Conservation (phyloP, 2,329 filamentous ascomycete species). For the Tothia fuscella region DNA sequence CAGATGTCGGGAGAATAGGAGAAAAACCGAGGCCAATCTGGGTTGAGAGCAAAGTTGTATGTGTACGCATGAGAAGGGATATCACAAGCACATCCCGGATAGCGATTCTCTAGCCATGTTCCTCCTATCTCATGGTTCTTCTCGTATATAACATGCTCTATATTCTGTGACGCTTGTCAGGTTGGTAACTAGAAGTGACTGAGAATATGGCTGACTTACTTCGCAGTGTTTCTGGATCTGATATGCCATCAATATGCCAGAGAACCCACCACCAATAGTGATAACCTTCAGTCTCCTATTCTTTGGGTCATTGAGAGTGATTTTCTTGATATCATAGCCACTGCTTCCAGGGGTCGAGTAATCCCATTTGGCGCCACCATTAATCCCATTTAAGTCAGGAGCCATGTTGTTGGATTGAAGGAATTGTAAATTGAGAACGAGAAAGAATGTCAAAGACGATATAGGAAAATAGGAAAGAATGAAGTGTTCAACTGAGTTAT, state of each 20-base stretch:
- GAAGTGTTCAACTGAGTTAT: too few relatives aligned
- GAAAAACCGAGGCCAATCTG: slow-evolving; percentile 37
- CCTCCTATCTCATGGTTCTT: slow-evolving; percentile 25
- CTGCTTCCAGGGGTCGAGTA: slow-evolving; percentile 32
- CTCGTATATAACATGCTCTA: slow-evolving; percentile 35
- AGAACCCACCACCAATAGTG: slow-evolving; percentile 37
- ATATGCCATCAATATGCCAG: slow-evolving; percentile 36
- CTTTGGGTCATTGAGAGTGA: slow-evolving; percentile 28
- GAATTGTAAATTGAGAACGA: too few relatives aligned
- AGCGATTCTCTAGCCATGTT: slow-evolving; percentile 19
- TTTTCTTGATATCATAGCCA: slow-evolving; percentile 29
- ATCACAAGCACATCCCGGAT: slow-evolving; percentile 32
- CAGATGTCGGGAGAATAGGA: slow-evolving; percentile 37
- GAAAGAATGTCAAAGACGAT: too few relatives aligned
- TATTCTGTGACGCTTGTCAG: slow-evolving; percentile 18
- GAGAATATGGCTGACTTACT: background rate
- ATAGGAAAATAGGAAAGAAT: too few relatives aligned
- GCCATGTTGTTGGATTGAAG: slow-evolving; percentile 21
- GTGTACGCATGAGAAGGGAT: slow-evolving; percentile 38
- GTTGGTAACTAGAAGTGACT: too few relatives aligned
- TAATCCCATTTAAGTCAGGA: slow-evolving; percentile 30
- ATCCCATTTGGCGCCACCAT: slow-evolving; percentile 25
- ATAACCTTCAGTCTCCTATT: slow-evolving; percentile 34
- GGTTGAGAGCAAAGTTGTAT: slow-evolving; percentile 38
- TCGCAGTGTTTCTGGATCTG: slow-evolving; percentile 32